A percentile compares a stretch with the other conserved stretches of the same genome.
phyloP scores from a whole-genome alignment of 106 monocot species.

The Dioscorea zingiberensis region DNA sequence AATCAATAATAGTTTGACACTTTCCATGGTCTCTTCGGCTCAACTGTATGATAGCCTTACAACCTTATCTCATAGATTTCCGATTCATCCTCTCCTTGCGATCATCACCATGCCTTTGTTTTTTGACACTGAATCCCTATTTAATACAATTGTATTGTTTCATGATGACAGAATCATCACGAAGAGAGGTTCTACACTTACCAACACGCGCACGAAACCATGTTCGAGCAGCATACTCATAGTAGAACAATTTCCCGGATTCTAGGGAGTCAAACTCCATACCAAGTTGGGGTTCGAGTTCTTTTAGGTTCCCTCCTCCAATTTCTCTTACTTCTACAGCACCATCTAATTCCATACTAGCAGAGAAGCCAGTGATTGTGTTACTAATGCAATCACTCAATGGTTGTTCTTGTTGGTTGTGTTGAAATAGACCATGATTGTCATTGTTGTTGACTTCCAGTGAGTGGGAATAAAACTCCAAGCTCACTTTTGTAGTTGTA shows the following conservation, averaged over 20 bases:
- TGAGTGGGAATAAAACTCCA: too few relatives aligned
- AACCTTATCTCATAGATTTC: slow-evolving; percentile 17
- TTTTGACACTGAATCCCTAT: slow-evolving; percentile 16
- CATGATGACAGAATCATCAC: slow-evolving; percentile 28
- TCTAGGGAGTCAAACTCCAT: slow-evolving; percentile 25
- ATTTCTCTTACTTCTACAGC: neutral
- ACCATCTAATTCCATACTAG: neutral
- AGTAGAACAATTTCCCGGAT: slow-evolving; percentile 8
- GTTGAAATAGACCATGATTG: too few relatives aligned
- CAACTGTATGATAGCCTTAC: slow-evolving; percentile 20
- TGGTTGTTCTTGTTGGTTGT: too few relatives aligned
- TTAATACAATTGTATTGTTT: slow-evolving; percentile 14
- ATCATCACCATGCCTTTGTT: slow-evolving; percentile 2
- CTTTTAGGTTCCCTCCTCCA: neutral
- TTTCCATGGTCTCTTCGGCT: slow-evolving; percentile 4
- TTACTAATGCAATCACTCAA: too few relatives aligned
- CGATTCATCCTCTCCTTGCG: slow-evolving; percentile 19
- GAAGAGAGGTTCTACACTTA: slow-evolving; percentile 10
- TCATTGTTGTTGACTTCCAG: too few relatives aligned
- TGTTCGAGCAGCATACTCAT: slow-evolving; percentile 1
- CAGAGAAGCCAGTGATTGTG: neutral
- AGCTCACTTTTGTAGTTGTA: too few relatives aligned
- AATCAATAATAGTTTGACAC: slow-evolving; percentile 1
- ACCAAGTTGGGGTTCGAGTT: slow-evolving; percentile 2
- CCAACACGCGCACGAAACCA: slow-evolving; percentile 14